Evolutionary conservation across 2,329 filamentous ascomycete species (phyloP), one percentile per base, ranked within the genome.

Genomic region (Neopestalotiopsis clavispora): DNA sequence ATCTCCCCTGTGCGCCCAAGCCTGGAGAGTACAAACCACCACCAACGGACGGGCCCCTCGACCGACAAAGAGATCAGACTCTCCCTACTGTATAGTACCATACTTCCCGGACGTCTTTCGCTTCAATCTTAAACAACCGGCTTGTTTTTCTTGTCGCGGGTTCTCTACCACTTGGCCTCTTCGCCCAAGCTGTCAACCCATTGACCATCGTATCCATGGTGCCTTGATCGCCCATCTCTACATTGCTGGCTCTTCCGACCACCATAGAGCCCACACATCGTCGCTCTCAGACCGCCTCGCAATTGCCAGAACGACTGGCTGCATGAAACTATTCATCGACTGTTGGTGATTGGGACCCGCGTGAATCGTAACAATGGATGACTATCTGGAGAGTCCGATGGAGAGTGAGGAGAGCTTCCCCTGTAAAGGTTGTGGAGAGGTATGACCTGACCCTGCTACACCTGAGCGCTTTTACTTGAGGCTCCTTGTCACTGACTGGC

Each of bases 341-440:
- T 62, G 59, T 12, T 56, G 20, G 38, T 45, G 40, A 52, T 52
- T n/a, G 45, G 45, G 45, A 52, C 23, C 9, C n/a, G 30, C 28
- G 28, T 20, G 13, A 60, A 67, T 60, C 74, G 73, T 75, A 78
- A 82, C 82, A 73, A 86, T 90, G 77, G 88, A 89, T 73, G 88
- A 90, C 68, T 91, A 90, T 74, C 80, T 89, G 72, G 90, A 92
- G 70, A 86, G 82, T 75, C 87, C 89, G 66, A 86, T 93, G 85
- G 94, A 97, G 70, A 87, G 88, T 72, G 94, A 97, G 75, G 94
- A 97, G 79, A 86, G 92, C 73, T 97, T 93, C 78, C 93, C 93
- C 71, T 97, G 94, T 85, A 97, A 97, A 85, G 94, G 94, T 69
- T 97, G 94, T 82, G 94, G 94, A 84, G 93, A 97, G 87, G 94